phyloP scores from a whole-genome alignment of 352 stramenopile genomes.

The Pythium sukuiense region DNA sequence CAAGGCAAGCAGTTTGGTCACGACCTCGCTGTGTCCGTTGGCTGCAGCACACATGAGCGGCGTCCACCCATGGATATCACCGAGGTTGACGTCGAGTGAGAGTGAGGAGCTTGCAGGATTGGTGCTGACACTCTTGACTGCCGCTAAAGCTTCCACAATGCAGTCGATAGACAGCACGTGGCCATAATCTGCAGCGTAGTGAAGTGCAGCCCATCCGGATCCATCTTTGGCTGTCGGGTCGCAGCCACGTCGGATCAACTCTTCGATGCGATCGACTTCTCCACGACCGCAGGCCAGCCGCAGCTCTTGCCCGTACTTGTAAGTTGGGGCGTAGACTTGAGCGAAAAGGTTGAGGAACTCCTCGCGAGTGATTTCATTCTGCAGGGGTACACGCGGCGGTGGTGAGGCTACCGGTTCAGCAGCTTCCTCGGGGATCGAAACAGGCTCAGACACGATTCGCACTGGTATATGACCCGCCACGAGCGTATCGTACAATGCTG shows the following conservation, averaged over 20 bases:
- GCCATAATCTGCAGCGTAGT: slow-evolving; percentile 71
- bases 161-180: slow-evolving; percentile 43
- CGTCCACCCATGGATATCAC: slow-evolving; percentile 54
- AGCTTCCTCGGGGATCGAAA: not conserved
- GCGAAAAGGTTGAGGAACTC: slow-evolving; percentile 64
- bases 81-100: slow-evolving; percentile 39
- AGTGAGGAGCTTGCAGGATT: slow-evolving; percentile 6
- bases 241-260: slow-evolving; percentile 57
- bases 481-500: slow-evolving; percentile 42
- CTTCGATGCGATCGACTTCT: slow-evolving; percentile 37
- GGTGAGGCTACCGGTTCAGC: slow-evolving; percentile 7
- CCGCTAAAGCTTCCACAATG: slow-evolving; percentile 27
- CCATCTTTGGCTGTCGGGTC: slow-evolving; percentile 63
- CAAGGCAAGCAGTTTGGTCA: slow-evolving; percentile 38
- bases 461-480: slow-evolving; percentile 32
- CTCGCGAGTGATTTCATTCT: slow-evolving; percentile 25
- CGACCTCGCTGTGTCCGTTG: slow-evolving; percentile 49
- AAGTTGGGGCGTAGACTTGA: slow-evolving; percentile 59
- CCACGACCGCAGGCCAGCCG: slow-evolving; percentile 60
- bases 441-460: slow-evolving; percentile 6
- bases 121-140: slow-evolving; percentile 16
- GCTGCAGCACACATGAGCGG: slow-evolving; percentile 56
- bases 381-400: not conserved
- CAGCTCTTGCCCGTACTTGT: slow-evolving; percentile 72
- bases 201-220: slow-evolving; percentile 57